Conservation (phyloP, 1,284 basidiomycete species). For the Stygiomarasmius scandens region DNA sequence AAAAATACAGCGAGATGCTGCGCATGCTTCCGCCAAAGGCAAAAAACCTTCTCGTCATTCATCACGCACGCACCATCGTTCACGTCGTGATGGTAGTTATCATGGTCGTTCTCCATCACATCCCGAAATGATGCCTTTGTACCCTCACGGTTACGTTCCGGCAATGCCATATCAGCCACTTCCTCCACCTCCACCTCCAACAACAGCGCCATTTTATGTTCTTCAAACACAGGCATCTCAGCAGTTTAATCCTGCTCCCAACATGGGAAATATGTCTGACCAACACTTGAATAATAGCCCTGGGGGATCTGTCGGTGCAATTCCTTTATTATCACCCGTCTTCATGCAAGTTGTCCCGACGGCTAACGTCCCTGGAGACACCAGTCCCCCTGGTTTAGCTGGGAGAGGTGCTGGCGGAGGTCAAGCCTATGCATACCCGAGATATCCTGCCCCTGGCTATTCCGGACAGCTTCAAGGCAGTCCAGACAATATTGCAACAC, state of each 20-base stretch:
- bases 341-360: constrained; percentile 10
- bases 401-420: constrained; percentile 12
- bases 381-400: constrained; percentile 9
- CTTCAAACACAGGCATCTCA: constrained; percentile 2
- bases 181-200: background rate
- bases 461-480: background rate
- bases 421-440: background rate
- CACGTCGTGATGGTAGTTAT: background rate
- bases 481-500: background rate
- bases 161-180: background rate
- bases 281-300: background rate
- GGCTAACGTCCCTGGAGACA: constrained; percentile 3
- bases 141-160: background rate
- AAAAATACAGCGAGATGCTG: constrained; percentile 1
- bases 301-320: background rate
- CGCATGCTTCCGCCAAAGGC: too few species aligned
- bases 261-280: background rate
- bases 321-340: constrained; percentile 2
- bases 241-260: background rate
- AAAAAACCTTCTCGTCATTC: background rate
- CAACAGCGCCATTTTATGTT: constrained; percentile 7
- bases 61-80: background rate
- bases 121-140: background rate
- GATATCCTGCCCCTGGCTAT: background rate
- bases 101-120: background rate